Evolutionary conservation across 768 basidiomycete genomes (phyloP).

Genomic region (Royoungia palumana): DNA sequence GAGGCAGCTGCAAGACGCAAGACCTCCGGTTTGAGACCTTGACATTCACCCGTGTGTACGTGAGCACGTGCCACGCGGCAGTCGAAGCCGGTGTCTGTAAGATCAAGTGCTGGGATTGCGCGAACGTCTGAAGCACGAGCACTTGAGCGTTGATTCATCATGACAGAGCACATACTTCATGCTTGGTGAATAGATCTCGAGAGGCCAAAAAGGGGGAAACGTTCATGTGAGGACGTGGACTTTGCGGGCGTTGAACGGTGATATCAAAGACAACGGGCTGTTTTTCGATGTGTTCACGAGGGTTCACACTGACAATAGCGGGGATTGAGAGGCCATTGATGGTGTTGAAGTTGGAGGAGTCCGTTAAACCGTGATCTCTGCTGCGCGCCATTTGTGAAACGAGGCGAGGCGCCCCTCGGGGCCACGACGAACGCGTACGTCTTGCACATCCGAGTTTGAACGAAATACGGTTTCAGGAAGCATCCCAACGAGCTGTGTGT

Average conservation of each 20-base stretch:
- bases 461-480: constrained; percentile 30
- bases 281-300: constrained; percentile 58
- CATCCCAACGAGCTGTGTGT: constrained; percentile 27
- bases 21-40: constrained; percentile 69
- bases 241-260: constrained; percentile 23
- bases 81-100: constrained; percentile 65
- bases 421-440: constrained; percentile 43
- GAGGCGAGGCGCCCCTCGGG: constrained; percentile 47
- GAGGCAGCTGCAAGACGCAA: constrained; percentile 64
- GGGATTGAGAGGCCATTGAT: constrained; percentile 45
- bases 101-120: constrained; percentile 51
- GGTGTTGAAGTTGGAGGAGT: constrained; percentile 19
- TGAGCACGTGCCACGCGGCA: constrained; percentile 48
- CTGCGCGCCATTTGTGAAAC: constrained; percentile 22
- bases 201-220: constrained; percentile 18
- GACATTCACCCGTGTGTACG: constrained; percentile 42
- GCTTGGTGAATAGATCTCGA: constrained; percentile 33
- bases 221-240: background rate
- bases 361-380: constrained; percentile 14
- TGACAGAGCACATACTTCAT: background rate
- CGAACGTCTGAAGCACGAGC: constrained; percentile 40
- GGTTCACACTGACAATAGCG: constrained; percentile 65
- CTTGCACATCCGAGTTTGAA: constrained; percentile 31
- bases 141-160: background rate
- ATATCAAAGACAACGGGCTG: constrained; percentile 60